A percentile compares a stretch with the other conserved stretches of the same genome.
Evolutionary conservation across 345 rosid genomes (phyloP).

Genomic region (Eucalyptus regnans): DNA sequence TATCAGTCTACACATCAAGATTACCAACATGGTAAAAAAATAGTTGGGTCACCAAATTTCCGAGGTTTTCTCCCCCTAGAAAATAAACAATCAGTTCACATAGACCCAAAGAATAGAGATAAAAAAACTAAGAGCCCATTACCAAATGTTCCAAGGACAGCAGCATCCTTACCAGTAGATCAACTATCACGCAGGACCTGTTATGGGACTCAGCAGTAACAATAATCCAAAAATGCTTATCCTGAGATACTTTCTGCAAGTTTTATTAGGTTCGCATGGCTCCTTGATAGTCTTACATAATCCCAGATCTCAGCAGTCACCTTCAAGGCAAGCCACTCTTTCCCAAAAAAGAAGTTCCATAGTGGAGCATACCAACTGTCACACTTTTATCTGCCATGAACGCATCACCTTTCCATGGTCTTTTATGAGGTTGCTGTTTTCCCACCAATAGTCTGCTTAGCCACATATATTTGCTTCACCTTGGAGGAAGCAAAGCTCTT

Average conservation of each 20-base stretch:
- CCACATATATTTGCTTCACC: conserved; percentile 91
- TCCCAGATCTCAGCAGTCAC: not conserved
- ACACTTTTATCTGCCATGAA: not conserved
- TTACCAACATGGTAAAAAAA: not conserved
- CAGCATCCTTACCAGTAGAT: not conserved
- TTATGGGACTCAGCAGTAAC: not conserved
- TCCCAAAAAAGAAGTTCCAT: not conserved
- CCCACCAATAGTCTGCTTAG: conserved; percentile 56
- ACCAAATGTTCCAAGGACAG: not conserved
- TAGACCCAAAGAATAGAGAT: not conserved
- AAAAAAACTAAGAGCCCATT: not conserved
- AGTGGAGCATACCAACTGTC: not conserved
- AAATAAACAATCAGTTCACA: not conserved
- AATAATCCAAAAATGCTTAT: not conserved
- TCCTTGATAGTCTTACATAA: not conserved
- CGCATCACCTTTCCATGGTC: not conserved
- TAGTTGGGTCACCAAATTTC: not conserved
- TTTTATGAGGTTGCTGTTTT: conserved; percentile 7
- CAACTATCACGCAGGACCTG: not conserved
- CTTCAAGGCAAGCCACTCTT: not conserved
- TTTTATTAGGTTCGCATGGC: not conserved
- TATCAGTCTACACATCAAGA: not conserved
- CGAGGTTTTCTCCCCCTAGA: not conserved
- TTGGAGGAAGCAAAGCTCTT: conserved; percentile 49
- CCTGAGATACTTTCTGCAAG: not conserved